Evolutionary conservation across 495 filamentous ascomycete species (phyloP), one percentile per base, ranked within the genome.

Genomic region (Physcia stellaris): DNA sequence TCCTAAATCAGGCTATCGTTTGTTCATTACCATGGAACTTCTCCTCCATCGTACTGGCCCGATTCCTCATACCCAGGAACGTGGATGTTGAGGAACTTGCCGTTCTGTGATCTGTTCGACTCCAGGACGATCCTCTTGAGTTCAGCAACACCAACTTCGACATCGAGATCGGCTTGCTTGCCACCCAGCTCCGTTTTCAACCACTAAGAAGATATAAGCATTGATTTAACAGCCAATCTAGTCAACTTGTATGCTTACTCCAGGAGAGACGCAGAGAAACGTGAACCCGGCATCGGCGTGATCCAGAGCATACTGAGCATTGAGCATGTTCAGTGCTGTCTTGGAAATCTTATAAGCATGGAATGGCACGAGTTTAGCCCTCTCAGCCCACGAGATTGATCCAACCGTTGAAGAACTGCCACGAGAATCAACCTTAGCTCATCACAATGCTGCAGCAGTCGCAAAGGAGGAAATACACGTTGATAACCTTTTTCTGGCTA

Each of bases 141-240:
- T 7, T 63, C 62, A 24, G 60, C 58, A 2, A 59, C 65, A 4
- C 67, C 67, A 4, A 41, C 47, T 15, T 64, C 62, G 2, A 58
- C 52, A 0, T 57, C 43, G 11, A 72, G 52, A 52, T 73, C 65
- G 10, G 68, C 67, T 10, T 49, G 27, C 6, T 39, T 29, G 11
- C 58, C 53, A 10, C 66, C 67, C 13, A 67, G 53, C 24, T 71
- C 67, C 6, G 67, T 71, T 39, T 59, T 57, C 4, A 71, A 40
- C 67, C 67, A 71, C 62, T 69, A 35, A 19, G 20, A 38, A 13
- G n/a, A 9, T 34, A n/a, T 16, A 37, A 9, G 11, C 21, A 33
- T 30, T 28, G 5, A 36, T 21, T 17, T 48, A 24, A 41, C 6
- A 24, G 22, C 16, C 12, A 37, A 28, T n/a, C 6, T 33, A 6